Evolutionary conservation across 768 basidiomycete genomes (phyloP).

Genomic region (Nevesoporus exiguus): DNA sequence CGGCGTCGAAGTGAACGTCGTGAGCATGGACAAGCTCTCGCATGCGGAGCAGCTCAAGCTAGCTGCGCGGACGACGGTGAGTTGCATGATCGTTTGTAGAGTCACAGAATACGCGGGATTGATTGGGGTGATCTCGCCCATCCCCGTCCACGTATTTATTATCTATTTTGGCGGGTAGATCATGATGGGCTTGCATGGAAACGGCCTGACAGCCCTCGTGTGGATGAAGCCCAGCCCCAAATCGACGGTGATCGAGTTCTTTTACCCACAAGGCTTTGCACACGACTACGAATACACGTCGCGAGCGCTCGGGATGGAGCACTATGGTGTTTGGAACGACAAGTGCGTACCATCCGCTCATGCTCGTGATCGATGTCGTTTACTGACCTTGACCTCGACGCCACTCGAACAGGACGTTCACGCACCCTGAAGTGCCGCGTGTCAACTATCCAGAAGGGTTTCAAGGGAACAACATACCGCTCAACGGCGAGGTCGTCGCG

Average conservation of each 20-base stretch:
- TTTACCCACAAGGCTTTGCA: constrained; percentile 80
- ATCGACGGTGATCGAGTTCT: constrained; percentile 91
- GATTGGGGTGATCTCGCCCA: too few relatives aligned
- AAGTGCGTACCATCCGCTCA: constrained; percentile 39
- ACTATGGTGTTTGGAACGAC: constrained; percentile 83
- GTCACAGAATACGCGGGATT: neutral
- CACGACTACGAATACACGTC: constrained; percentile 82
- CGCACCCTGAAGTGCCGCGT: constrained; percentile 65
- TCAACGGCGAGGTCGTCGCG: constrained; percentile 70
- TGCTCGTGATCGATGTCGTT: neutral
- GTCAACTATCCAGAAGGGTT: constrained; percentile 84
- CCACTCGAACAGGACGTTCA: constrained; percentile 63
- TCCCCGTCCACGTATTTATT: too few relatives aligned
- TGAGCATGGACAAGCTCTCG: constrained; percentile 77
- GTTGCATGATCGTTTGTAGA: constrained; percentile 22
- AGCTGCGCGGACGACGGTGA: constrained; percentile 81
- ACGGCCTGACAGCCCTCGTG: constrained; percentile 80
- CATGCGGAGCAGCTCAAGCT: constrained; percentile 77
- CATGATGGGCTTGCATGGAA: constrained; percentile 93
- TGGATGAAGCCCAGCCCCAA: constrained; percentile 89
- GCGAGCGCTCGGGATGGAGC: constrained; percentile 76
- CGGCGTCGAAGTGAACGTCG: constrained; percentile 86
- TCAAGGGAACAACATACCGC: constrained; percentile 81
- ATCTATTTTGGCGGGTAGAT: constrained; percentile 47
- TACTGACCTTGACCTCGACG: neutral